These are phyloP conservation scores for Xanthoconium separans DNA, from an alignment of 1,284 basidiomycete species.

Conservation along the genomic window DNA sequence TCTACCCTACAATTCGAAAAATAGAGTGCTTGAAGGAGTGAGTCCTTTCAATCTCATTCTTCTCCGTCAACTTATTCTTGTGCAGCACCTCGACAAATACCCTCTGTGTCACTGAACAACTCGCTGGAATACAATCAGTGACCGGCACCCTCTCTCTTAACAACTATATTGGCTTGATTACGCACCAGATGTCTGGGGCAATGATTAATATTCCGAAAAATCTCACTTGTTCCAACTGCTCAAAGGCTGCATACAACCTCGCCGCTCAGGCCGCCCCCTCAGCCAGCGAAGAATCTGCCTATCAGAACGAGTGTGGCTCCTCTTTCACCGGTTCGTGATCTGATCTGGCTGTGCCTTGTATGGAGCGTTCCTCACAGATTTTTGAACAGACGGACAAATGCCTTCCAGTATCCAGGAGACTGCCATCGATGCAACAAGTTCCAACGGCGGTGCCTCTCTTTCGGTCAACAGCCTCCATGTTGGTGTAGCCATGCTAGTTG, in stretches of 20 bases:
- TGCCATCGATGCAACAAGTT: conserved; percentile 31
- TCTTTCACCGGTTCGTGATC: conserved; percentile 42
- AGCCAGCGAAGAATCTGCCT: conserved; percentile 11
- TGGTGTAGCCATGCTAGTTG: conserved; percentile 30
- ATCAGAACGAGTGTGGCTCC: conserved; percentile 40
- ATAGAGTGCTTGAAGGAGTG: conserved; percentile 58
- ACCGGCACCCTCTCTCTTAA: conserved; percentile 21
- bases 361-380: neutral
- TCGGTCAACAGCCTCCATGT: conserved; percentile 20
- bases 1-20: conserved; percentile 52
- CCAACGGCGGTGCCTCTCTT: conserved; percentile 27
- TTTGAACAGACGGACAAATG: conserved; percentile 37
- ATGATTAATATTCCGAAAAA: conserved; percentile 27
- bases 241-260: conserved; percentile 44
- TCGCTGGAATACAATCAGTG: conserved; percentile 44
- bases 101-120: conserved; percentile 51
- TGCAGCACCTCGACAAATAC: conserved; percentile 39
- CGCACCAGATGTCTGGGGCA: conserved; percentile 8
- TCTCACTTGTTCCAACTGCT: conserved; percentile 46
- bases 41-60: conserved; percentile 24
- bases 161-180: conserved; percentile 18
- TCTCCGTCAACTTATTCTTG: neutral
- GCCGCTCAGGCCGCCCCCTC: conserved; percentile 32
- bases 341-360: no score
- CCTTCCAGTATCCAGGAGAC: conserved; percentile 39